Evolutionary conservation across 176 grass and related monocot species (phyloP), one percentile per base, ranked within the genome.

Genomic region (Juncus effusus): DNA sequence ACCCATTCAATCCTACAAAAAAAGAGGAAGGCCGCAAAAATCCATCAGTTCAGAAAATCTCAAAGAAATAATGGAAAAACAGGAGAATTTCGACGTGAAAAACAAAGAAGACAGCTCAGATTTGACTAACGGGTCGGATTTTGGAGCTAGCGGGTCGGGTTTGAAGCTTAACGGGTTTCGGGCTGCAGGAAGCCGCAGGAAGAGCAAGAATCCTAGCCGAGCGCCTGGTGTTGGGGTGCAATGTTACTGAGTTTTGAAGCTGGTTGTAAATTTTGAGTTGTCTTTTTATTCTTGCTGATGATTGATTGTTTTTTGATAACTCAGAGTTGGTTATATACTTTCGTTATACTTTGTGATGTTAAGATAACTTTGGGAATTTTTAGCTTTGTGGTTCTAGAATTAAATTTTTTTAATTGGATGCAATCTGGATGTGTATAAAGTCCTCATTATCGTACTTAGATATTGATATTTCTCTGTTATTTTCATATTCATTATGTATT

Each of bases 21-120:
- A 72, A 59, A 59, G 68, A 40, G 68, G 68, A 44, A 72, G 68
- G 68, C 68, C 68, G 54, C 68, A 56, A 59, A 72, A 72, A 42
- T 40, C 54, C 52, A 42, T 15, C n/a, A 42, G 19, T 53, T 28
- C 19, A 28, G 52, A 72, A 16, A 40, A 72, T 57, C 5, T 40
- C 54, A 35, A 40, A 51, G 51, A 56, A 55, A 56, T 72, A 59
- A 14, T 59, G 7, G 54, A 56, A 51, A 58, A 70, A 45, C 15
- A 38, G 42, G 68, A 59, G 57, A 11, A 72, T 72, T 7, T 59
- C 42, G 54, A 41, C 28, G 37, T 40, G 57, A 45, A 72, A 35
- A 38, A 10, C 3, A 42, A 58, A 13, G 39, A 72, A 59, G 68
- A 72, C 2, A 72, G 41, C 39, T 72, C 68, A 16, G 54, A 72